These are phyloP conservation scores for Tolypocladium endophyticum DNA, from an alignment of 2,329 filamentous ascomycete species.

Conservation along the genomic window DNA sequence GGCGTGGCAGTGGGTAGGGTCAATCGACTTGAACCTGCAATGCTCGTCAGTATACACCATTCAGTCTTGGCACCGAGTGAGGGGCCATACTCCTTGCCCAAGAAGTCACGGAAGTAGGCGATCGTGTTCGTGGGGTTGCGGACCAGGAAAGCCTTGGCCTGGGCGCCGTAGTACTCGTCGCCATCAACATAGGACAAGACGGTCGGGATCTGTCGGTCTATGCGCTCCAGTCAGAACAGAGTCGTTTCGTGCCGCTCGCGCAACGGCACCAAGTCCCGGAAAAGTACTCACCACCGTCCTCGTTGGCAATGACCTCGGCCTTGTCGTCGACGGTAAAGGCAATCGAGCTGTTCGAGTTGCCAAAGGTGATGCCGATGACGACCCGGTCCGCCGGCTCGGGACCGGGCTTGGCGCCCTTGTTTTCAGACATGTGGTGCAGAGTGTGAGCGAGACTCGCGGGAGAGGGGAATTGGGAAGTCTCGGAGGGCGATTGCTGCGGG, in stretches of 20 bases:
- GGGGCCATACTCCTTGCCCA: constrained; percentile 70
- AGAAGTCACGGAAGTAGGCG: constrained; percentile 89
- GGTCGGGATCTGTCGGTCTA: constrained; percentile 93
- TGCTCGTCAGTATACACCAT: constrained; percentile 1
- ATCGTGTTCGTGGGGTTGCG: constrained; percentile 90
- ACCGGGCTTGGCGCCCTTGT: constrained; percentile 29
- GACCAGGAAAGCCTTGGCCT: constrained; percentile 88
- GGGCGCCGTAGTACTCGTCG: constrained; percentile 92
- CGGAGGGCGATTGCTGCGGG: neutral
- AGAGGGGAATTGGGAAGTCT: neutral
- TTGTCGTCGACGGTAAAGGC: constrained; percentile 89
- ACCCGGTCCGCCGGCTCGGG: constrained; percentile 47
- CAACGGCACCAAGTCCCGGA: neutral
- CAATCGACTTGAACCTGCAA: constrained; percentile 78
- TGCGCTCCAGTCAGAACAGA: constrained; percentile 1
- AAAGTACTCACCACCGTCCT: constrained; percentile 70
- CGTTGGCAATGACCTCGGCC: constrained; percentile 96
- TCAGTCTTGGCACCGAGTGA: too few relatives aligned
- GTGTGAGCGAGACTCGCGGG: constrained; percentile 1
- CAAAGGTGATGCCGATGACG: constrained; percentile 93
- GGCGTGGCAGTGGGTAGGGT: constrained; percentile 87
- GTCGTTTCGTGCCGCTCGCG: neutral
- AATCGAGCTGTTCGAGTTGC: constrained; percentile 97
- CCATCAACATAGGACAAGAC: constrained; percentile 90
- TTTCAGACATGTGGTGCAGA: constrained; percentile 32